Evolutionary conservation across 345 rosid genomes (phyloP).

Genomic region (Eucalyptus rudis): DNA sequence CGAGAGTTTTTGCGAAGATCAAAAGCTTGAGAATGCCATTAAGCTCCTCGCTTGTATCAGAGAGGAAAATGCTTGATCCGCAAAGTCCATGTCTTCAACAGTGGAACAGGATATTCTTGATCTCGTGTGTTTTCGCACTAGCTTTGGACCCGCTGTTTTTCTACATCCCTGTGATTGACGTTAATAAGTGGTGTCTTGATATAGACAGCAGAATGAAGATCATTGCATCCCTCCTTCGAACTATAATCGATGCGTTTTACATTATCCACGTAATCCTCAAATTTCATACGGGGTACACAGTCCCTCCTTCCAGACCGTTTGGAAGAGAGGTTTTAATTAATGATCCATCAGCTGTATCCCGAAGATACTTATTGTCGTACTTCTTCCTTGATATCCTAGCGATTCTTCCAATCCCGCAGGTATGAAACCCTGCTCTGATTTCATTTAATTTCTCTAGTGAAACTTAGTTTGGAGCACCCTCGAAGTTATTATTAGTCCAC

Average conservation of each 20-base stretch:
- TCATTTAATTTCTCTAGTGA: background rate
- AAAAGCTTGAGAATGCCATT: constrained; percentile 24
- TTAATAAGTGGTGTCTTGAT: constrained; percentile 17
- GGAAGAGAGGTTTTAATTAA: constrained; percentile 70
- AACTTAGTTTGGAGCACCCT: background rate
- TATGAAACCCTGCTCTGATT: background rate
- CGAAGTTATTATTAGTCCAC: background rate
- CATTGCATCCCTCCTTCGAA: constrained; percentile 36
- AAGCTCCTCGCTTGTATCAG: background rate
- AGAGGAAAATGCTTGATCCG: constrained; percentile 37
- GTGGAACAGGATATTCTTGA: constrained; percentile 55
- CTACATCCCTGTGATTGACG: constrained; percentile 50
- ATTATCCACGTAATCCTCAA: constrained; percentile 47
- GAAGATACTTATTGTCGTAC: constrained; percentile 26
- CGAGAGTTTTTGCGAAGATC: constrained; percentile 28
- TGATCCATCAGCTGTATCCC: constrained; percentile 36
- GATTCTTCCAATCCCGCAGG: constrained; percentile 84
- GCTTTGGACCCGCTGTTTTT: constrained; percentile 71
- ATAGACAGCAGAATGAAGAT: constrained; percentile 30
- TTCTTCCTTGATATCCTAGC: constrained; percentile 55
- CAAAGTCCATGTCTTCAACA: constrained; percentile 42
- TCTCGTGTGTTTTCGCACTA: constrained; percentile 42
- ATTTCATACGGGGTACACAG: constrained; percentile 58
- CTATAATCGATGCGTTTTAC: constrained; percentile 38
- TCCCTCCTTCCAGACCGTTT: constrained; percentile 62